Conservation (phyloP, 108 stramenopile species). For the Cyclotella atomus region DNA sequence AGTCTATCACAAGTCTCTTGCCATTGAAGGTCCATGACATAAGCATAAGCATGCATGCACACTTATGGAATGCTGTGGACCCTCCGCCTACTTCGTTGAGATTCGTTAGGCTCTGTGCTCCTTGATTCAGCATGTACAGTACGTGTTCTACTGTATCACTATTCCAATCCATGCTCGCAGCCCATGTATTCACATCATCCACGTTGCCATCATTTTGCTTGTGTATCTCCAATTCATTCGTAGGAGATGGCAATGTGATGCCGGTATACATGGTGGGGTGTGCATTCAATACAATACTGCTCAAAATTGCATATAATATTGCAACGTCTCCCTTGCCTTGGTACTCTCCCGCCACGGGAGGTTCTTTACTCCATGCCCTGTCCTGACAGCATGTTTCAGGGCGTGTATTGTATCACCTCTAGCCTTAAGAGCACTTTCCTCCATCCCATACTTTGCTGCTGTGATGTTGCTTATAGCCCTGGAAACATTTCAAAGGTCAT, state of each 20-base stretch:
- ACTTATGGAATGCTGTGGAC: slow-evolving; percentile 16
- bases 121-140: not conserved
- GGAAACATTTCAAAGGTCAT: slow-evolving; percentile 29
- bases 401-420: not conserved
- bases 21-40: not conserved
- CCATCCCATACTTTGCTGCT: not conserved
- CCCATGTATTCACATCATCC: slow-evolving; percentile 11
- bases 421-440: not conserved
- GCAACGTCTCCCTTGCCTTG: slow-evolving; percentile 30
- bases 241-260: not conserved
- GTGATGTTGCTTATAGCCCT: not conserved
- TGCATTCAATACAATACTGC: not conserved
- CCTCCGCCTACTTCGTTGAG: not conserved
- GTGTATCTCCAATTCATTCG: not conserved
- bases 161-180: not conserved
- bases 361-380: not conserved
- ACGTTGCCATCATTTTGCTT: slow-evolving; percentile 2
- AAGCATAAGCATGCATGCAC: slow-evolving; percentile 3
- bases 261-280: not conserved
- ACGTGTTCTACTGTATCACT: not conserved
- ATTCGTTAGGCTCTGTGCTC: slow-evolving; percentile 2
- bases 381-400: slow-evolving; percentile 1
- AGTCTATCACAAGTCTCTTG: not conserved
- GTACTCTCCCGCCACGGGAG: not conserved
- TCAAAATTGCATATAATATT: not conserved